Base-by-base conservation (phyloP, 345 rosid species). In the Eucalyptus microcorys region DNA sequence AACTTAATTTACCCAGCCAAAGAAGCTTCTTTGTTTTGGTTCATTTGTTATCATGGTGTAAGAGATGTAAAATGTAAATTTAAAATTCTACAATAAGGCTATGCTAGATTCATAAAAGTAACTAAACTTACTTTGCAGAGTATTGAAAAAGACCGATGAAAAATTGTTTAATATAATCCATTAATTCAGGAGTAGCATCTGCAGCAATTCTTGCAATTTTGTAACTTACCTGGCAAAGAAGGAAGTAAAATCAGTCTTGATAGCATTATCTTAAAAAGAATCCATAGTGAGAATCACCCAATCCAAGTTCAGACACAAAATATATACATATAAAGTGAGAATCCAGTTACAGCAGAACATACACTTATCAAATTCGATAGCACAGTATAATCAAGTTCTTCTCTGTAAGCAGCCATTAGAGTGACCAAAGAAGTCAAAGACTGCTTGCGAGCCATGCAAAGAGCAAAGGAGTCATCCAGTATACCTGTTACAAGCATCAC, bases 401-500 rank as follows among this genome's bases (percentile, higher is more conserved):
- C 95, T 91, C 94, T 92, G 92, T 95, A 95, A 90, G 98, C 96
- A 87, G 92, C 90, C 94, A 94, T 95, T 91, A 98, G 90, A 90
- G 95, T 95, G 79, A 98, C 95, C 95, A 97, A 94, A 59, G 98
- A 95, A 76, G 96, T 94, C 89, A 98, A 87, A 85, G 98, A 92
- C 89, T 92, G 97, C 90, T 94, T 96, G 86, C 97, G 92, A 92
- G 99, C 99, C 98, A 95, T 97, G 88, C 95, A 96, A 89, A 98
- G 98, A 88, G 99, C 98, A 89, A 94, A 98, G 7, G 96, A 92
- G 91, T 98, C 99, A 87, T 98, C 99, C 96, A 98, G 93, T 91
- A 98, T 90, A 83, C 99, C 99, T 98, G 93, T 86, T 21, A 86
- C 87, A 87, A 87, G 47, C 87, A 89, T 48, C 59, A 48, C 85